Evolutionary conservation across 2,329 filamentous ascomycete genomes (phyloP).

Genomic region (Fusarium sambucinum): DNA sequence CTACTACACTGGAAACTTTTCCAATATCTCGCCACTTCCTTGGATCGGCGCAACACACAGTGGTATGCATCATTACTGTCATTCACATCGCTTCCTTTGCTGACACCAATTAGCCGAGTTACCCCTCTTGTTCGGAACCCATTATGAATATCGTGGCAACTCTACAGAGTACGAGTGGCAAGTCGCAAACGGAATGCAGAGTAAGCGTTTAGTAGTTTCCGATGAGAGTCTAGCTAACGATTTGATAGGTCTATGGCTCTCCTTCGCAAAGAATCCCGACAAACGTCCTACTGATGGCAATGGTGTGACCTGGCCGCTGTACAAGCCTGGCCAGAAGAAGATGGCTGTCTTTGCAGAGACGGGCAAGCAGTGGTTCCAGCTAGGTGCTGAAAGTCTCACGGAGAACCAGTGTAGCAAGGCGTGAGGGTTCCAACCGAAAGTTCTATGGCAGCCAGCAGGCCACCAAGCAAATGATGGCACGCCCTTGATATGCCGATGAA

Average conservation of each 20-base stretch:
- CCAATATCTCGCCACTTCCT: slow-evolving; percentile 12
- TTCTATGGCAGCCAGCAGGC: rapidly evolving
- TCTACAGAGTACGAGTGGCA: slow-evolving; percentile 23
- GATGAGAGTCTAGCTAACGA: rapidly evolving
- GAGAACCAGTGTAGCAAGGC: neutral
- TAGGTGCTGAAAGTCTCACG: neutral
- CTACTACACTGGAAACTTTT: slow-evolving; percentile 25
- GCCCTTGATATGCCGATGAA: neutral
- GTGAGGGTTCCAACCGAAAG: neutral
- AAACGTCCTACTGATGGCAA: neutral
- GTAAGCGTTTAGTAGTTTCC: rapidly evolving
- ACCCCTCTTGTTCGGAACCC: slow-evolving; percentile 16
- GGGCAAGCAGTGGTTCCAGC: slow-evolving; percentile 9
- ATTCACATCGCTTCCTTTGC: rapidly evolving
- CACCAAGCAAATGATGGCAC: neutral
- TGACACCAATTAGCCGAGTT: neutral
- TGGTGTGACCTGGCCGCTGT: slow-evolving; percentile 4
- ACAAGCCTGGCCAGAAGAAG: neutral
- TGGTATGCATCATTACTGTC: neutral
- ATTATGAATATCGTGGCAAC: slow-evolving; percentile 20
- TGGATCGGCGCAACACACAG: slow-evolving; percentile 20
- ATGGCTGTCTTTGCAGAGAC: slow-evolving; percentile 13
- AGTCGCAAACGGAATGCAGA: slow-evolving; percentile 13
- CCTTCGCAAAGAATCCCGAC: neutral
- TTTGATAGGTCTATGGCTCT: neutral